Percentiles rank a stretch among this genome's conserved stretches.
Evolutionary conservation across 495 filamentous ascomycete genomes (phyloP).

Genomic region (Neurospora sp.): DNA sequence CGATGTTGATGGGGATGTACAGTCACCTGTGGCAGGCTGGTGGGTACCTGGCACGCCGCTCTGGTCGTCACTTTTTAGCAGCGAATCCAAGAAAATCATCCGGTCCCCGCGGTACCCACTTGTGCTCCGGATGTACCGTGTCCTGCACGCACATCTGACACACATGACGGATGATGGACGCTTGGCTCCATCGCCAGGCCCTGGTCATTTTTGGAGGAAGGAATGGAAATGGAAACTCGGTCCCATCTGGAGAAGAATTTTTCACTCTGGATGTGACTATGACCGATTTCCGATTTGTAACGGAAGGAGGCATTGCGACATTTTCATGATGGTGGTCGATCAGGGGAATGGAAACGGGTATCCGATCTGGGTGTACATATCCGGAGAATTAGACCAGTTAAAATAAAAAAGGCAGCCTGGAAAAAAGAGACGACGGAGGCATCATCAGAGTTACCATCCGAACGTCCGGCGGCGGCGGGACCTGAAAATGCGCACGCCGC

Average conservation of each 20-base stretch:
- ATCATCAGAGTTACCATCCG: not conserved
- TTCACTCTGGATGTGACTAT: not conserved
- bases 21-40: not conserved
- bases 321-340: not conserved
- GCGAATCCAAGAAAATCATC: not conserved
- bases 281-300: not conserved
- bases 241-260: not conserved
- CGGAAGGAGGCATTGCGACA: not conserved
- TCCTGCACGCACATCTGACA: not conserved
- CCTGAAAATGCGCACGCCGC: not conserved
- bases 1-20: not conserved
- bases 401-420: too few relatives aligned
- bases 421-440: not conserved
- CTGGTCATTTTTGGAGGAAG: not conserved
- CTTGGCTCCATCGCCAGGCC: not conserved
- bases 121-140: not conserved
- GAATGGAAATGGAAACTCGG: not conserved
- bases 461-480: not conserved
- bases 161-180: not conserved
- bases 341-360: not conserved
- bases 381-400: not conserved
- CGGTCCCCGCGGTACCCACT: not conserved
- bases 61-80: not conserved
- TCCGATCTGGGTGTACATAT: not conserved
- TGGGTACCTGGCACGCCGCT: constrained; percentile 2